phyloP scores from a whole-genome alignment of 805 yeast genomes.

The Candida namnaoensis region DNA sequence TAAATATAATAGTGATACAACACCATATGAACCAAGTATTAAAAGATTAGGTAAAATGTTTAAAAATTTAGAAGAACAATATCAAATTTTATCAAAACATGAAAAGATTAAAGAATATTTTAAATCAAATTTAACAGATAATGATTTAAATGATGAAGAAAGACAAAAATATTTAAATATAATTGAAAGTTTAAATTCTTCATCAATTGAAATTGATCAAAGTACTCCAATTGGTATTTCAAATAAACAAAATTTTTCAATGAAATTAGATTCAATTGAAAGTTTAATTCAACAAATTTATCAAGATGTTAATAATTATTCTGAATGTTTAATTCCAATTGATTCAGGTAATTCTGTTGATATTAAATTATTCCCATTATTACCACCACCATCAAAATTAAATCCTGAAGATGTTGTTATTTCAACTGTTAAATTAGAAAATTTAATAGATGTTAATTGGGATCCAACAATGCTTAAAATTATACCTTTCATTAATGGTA shows the following conservation, averaged over 20 bases:
- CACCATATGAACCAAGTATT: slow-evolving; percentile 82
- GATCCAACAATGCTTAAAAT: slow-evolving; percentile 94
- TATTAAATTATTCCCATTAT: slow-evolving; percentile 87
- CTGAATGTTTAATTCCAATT: slow-evolving; percentile 92
- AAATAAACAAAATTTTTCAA: slow-evolving; percentile 9
- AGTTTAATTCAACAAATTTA: slow-evolving; percentile 82
- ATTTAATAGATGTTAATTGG: slow-evolving; percentile 85
- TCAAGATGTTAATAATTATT: slow-evolving; percentile 90
- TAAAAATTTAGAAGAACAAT: slow-evolving; percentile 84
- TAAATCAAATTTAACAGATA: slow-evolving; percentile 4
- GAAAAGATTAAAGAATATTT: slow-evolving; percentile 32
- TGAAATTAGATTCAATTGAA: slow-evolving; percentile 43
- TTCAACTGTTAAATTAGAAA: slow-evolving; percentile 67
- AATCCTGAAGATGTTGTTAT: slow-evolving; percentile 85
- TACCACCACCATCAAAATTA: slow-evolving; percentile 69
- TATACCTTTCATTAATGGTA: slow-evolving; percentile 79
- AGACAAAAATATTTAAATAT: slow-evolving; percentile 19
- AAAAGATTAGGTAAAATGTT: slow-evolving; percentile 83
- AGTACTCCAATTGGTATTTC: slow-evolving; percentile 17
- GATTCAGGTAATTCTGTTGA: slow-evolving; percentile 87
- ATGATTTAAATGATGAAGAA: slow-evolving; percentile 1
- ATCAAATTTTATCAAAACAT: slow-evolving; percentile 56
- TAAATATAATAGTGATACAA: slow-evolving; percentile 69
- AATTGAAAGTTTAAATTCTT: slow-evolving; percentile 15
- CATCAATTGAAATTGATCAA: slow-evolving; percentile 6